Base-by-base conservation (phyloP, 768 basidiomycete genomes). In the Multifurca ochricompacta region DNA sequence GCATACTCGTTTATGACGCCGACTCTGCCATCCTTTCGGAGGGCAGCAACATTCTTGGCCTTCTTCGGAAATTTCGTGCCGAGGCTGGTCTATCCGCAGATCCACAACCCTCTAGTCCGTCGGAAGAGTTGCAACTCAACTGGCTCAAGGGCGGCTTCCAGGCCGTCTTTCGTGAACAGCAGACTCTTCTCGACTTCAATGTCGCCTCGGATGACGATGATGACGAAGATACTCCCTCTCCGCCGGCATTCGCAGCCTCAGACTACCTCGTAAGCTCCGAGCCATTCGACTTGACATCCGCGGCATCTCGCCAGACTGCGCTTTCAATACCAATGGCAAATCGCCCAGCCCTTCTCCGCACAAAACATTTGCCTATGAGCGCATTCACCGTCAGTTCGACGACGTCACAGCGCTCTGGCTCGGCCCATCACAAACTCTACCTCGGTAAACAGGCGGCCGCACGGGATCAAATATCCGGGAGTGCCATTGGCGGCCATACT, bases 131-230 rank as follows among this genome's bases (percentile, higher is more conserved):
- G 16, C 74, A 84, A 43, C 75, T 98, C 4, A 74, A 71, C 28
- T 95, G 90, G 83, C 68, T 96, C 47, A 76, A 77, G 51, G 94
- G 94, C 27, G 94, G 94, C 4, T 91, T 91, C 65, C 77, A 85
- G 54, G 77, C 82, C 1, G 74, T 91, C 1, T 81, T 76, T 77
- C 69, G 72, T 11, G 79, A 81, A 37, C 69, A 68, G 11, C 73
- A 72, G 4, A 70, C 77, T 41, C 67, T 86, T 37, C 68, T 85
- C 27, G 81, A 83, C 59, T 70, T 72, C 7, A 47, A 67, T 69
- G 21, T 74, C 73, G 0, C 74, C 75, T 4, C 65, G 70, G 79
- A 80, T 4, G 73, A 71, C 11, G 81, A 80, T 9, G 64, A 61
- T 3, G 62, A 63, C 25, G 59, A 59, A 27, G 61, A 52, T n/a